Conservation (phyloP, 2,329 filamentous ascomycete species). For the Colletotrichum theobromicola region DNA sequence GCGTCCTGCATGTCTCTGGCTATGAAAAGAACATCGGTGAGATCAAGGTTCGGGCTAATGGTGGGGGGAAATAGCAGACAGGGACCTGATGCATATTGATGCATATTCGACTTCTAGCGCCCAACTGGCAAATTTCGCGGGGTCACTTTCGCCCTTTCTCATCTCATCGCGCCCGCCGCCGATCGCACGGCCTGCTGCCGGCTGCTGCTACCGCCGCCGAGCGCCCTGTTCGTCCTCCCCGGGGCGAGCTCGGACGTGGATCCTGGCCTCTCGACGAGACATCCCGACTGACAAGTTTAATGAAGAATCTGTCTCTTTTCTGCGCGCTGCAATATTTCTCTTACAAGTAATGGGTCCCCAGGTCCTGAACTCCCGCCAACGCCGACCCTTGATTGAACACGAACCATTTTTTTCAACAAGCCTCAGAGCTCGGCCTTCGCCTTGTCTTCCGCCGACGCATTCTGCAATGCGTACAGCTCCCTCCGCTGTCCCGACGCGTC, state of each 20-base stretch:
- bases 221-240: background rate
- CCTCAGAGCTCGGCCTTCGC: conserved; percentile 5
- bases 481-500: conserved; percentile 56
- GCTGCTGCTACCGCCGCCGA: background rate
- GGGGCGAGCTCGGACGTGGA: background rate
- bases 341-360: background rate
- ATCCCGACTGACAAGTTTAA: background rate
- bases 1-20: background rate
- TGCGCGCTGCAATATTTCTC: conserved; percentile 2
- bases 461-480: conserved; percentile 55
- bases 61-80: background rate
- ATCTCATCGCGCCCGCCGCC: background rate
- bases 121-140: background rate
- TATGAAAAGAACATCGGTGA: conserved; percentile 6
- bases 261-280: background rate
- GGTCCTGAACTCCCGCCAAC: background rate
- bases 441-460: background rate
- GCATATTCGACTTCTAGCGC: background rate
- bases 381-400: background rate
- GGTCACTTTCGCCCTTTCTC: background rate
- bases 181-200: conserved; percentile 4
- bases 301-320: background rate
- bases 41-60: background rate
- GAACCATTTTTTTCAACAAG: background rate
- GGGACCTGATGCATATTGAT: background rate